Percentiles rank a stretch among this genome's conserved stretches.
These are phyloP conservation scores for Termitomyces bulborhizus DNA, from an alignment of 768 basidiomycete species.

Conservation along the genomic window DNA sequence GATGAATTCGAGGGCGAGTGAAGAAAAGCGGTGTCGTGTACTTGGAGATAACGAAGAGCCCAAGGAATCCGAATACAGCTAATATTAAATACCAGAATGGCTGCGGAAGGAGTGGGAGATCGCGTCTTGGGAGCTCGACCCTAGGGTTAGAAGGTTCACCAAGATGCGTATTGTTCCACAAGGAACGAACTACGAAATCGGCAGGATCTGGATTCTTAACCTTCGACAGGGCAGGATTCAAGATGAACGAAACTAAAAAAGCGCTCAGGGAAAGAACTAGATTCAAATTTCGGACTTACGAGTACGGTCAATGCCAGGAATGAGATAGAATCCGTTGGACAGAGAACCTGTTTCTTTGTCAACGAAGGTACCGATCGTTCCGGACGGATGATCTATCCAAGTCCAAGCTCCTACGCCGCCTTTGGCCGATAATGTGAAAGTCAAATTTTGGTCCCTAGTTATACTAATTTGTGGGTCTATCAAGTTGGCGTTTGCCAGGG, in stretches of 20 bases:
- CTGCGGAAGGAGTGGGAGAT: not conserved
- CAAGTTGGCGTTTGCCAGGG: conserved; percentile 38
- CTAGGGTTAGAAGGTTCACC: not conserved
- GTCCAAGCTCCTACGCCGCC: conserved; percentile 53
- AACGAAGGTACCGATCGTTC: conserved; percentile 47
- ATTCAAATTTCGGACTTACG: conserved; percentile 25
- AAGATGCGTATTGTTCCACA: conserved; percentile 48
- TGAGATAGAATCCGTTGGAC: conserved; percentile 47
- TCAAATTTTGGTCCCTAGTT: conserved; percentile 24
- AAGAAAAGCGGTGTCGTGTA: not conserved
- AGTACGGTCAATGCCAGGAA: conserved; percentile 48
- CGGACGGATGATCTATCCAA: conserved; percentile 54
- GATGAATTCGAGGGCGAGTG: not conserved
- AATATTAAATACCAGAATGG: not conserved
- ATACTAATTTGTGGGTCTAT: conserved; percentile 44
- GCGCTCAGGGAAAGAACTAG: not conserved
- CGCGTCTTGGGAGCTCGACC: not conserved
- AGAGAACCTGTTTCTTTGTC: conserved; percentile 35
- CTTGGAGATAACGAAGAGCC: not conserved
- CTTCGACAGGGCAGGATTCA: conserved; percentile 32
- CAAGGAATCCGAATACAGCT: not conserved
- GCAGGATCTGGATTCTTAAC: conserved; percentile 29
- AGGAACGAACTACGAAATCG: conserved; percentile 44
- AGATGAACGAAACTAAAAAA: conserved; percentile 42
- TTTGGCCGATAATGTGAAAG: conserved; percentile 45